Evolutionary conservation across 345 rosid species (phyloP).

Genomic region (Cardamine resedifolia): DNA sequence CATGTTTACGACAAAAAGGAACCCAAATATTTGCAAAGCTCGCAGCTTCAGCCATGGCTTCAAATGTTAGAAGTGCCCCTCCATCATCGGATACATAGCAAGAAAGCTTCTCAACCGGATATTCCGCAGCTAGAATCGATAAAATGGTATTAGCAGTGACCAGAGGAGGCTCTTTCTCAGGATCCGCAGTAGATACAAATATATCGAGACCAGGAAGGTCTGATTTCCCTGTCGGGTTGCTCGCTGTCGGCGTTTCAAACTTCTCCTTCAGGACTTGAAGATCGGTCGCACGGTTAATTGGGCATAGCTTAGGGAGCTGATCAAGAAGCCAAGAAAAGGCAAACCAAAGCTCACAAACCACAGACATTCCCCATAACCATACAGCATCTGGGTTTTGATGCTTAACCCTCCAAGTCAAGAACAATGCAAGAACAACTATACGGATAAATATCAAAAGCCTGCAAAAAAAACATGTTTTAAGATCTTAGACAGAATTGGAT

Average conservation of each 20-base stretch:
- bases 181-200: slow-evolving; percentile 97
- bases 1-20: slow-evolving; percentile 95
- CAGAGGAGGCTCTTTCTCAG: slow-evolving; percentile 98
- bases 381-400: slow-evolving; percentile 71
- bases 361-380: slow-evolving; percentile 99
- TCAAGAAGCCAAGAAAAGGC: slow-evolving; percentile 99
- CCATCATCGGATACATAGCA: slow-evolving; percentile 99
- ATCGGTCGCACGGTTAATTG: slow-evolving; percentile 85
- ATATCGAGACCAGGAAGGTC: slow-evolving; percentile 95
- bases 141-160: slow-evolving; percentile 95
- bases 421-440: slow-evolving; percentile 67
- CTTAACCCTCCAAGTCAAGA: slow-evolving; percentile 73
- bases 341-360: slow-evolving; percentile 95
- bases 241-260: slow-evolving; percentile 75
- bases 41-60: slow-evolving; percentile 99
- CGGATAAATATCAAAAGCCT: slow-evolving; percentile 87
- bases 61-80: slow-evolving; percentile 93
- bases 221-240: slow-evolving; percentile 86
- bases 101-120: slow-evolving; percentile 94
- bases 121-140: slow-evolving; percentile 92
- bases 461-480: slow-evolving; percentile 10
- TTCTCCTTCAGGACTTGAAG: slow-evolving; percentile 89
- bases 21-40: slow-evolving; percentile 94
- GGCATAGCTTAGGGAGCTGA: slow-evolving; percentile 93
- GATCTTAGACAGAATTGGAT: neutral